These are phyloP conservation scores for Sideroxylon spinosum DNA, from an alignment of 179 eudicot species.

Conservation along the genomic window DNA sequence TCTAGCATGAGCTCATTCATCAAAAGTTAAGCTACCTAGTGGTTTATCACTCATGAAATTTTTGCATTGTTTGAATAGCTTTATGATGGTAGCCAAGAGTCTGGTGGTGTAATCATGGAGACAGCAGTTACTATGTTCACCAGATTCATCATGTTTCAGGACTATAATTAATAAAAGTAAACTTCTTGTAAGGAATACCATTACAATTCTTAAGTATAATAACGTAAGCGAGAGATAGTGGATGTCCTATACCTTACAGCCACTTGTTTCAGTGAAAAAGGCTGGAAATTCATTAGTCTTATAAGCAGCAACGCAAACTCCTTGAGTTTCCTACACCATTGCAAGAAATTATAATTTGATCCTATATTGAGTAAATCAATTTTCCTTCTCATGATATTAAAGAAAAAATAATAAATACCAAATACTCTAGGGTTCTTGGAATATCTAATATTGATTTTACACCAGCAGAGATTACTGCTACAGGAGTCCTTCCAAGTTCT, in stretches of 20 bases:
- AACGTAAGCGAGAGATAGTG: neutral
- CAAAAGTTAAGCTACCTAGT: neutral
- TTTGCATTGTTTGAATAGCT: conserved; percentile 2
- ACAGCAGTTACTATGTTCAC: neutral
- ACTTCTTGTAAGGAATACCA: neutral
- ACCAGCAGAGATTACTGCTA: conserved; percentile 90
- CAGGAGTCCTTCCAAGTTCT: conserved; percentile 88
- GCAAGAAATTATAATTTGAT: neutral
- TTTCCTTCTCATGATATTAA: neutral
- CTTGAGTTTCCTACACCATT: conserved; percentile 82
- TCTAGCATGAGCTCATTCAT: neutral
- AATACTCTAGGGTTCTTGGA: conserved; percentile 90
- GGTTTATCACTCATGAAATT: neutral
- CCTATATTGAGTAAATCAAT: neutral
- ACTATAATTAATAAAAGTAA: too few species aligned
- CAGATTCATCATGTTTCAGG: conserved; percentile 8
- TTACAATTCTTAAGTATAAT: neutral
- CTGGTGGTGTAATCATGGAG: neutral
- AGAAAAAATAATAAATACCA: conserved; percentile 43
- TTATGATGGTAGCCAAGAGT: neutral
- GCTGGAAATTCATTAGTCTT: conserved; percentile 89
- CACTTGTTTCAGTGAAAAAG: conserved; percentile 81
- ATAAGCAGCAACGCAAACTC: conserved; percentile 93
- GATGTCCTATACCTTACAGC: conserved; percentile 54
- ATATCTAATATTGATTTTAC: conserved; percentile 94